Percentiles rank a stretch among this genome's conserved stretches.
These are phyloP conservation scores for Cryptosporidium andersoni DNA, from an alignment of 169 alveolate species.

Conservation along the genomic window DNA sequence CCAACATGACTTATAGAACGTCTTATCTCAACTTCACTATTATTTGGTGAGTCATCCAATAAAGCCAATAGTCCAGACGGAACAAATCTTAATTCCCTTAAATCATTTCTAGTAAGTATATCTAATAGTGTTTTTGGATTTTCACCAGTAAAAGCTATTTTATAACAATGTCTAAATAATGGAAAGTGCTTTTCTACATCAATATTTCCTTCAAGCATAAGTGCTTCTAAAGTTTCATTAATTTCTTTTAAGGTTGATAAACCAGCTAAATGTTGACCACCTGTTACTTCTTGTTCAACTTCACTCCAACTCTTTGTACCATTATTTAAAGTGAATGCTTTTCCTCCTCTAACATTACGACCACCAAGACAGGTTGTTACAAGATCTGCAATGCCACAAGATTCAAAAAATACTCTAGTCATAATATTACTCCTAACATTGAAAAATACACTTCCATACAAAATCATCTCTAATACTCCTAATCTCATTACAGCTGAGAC, in stretches of 20 bases:
- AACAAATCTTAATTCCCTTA: conserved; percentile 63
- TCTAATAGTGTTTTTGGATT: conserved; percentile 44
- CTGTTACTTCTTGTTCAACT: conserved; percentile 86
- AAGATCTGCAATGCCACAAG: conserved; percentile 92
- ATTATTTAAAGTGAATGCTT: conserved; percentile 84
- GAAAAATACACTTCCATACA: conserved; percentile 47
- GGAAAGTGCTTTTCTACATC: conserved; percentile 68
- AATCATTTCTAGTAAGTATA: conserved; percentile 23
- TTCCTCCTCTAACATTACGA: conserved; percentile 89
- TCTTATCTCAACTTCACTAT: conserved; percentile 51
- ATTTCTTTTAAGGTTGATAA: conserved; percentile 48
- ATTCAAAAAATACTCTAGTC: conserved; percentile 87
- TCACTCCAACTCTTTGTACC: conserved; percentile 86
- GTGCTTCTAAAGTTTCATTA: conserved; percentile 53
- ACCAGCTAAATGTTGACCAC: conserved; percentile 87
- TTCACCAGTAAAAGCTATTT: conserved; percentile 36
- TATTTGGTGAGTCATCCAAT: conserved; percentile 48
- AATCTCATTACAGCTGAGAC: conserved; percentile 92
- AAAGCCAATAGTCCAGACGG: conserved; percentile 64
- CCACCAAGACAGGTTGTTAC: conserved; percentile 92
- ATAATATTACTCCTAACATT: conserved; percentile 71
- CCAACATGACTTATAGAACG: conserved; percentile 60
- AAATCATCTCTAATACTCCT: conserved; percentile 87
- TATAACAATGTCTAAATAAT: conserved; percentile 45
- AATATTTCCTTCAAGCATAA: conserved; percentile 41